Percentiles rank a stretch among this genome's conserved stretches.
Evolutionary conservation across 2,329 filamentous ascomycete genomes (phyloP).

Genomic region (Dactylellina drechsleri): DNA sequence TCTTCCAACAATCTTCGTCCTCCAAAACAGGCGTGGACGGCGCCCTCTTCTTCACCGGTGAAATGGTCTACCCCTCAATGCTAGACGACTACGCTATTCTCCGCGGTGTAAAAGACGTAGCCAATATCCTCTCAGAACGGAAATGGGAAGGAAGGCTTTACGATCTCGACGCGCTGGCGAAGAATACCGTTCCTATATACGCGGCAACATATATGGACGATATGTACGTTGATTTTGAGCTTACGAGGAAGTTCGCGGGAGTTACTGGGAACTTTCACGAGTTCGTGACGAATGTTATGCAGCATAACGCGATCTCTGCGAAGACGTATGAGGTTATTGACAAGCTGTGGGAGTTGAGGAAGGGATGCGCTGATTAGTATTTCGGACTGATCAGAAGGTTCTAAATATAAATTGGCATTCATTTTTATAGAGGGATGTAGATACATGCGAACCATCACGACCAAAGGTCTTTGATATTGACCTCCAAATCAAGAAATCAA

Average conservation of each 20-base stretch:
- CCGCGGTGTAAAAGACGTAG: slow-evolving; percentile 72
- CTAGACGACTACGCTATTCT: slow-evolving; percentile 84
- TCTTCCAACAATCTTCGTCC: slow-evolving; percentile 54
- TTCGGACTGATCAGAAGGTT: neutral
- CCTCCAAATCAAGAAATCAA: neutral
- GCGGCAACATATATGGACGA: slow-evolving; percentile 85
- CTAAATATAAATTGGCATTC: too few relatives aligned
- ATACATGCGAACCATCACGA: neutral
- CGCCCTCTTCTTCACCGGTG: slow-evolving; percentile 83
- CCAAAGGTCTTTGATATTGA: neutral
- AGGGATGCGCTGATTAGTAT: slow-evolving; percentile 71
- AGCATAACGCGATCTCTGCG: slow-evolving; percentile 81
- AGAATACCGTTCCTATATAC: slow-evolving; percentile 86
- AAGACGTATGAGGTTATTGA: slow-evolving; percentile 80
- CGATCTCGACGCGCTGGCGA: slow-evolving; percentile 75
- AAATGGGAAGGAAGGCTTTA: slow-evolving; percentile 81
- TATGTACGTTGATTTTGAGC: slow-evolving; percentile 87
- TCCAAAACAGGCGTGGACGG: slow-evolving; percentile 62
- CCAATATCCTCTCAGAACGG: slow-evolving; percentile 75
- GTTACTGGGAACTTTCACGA: slow-evolving; percentile 81
- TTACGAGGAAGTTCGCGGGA: slow-evolving; percentile 77
- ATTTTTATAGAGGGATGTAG: too few relatives aligned
- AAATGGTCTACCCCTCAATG: slow-evolving; percentile 90
- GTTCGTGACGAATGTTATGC: slow-evolving; percentile 85
- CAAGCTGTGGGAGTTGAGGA: slow-evolving; percentile 79